Percentiles rank a stretch among this genome's conserved stretches.
phyloP scores from a whole-genome alignment of 116 monocot genomes.

The Dioscorea cayenensis region DNA sequence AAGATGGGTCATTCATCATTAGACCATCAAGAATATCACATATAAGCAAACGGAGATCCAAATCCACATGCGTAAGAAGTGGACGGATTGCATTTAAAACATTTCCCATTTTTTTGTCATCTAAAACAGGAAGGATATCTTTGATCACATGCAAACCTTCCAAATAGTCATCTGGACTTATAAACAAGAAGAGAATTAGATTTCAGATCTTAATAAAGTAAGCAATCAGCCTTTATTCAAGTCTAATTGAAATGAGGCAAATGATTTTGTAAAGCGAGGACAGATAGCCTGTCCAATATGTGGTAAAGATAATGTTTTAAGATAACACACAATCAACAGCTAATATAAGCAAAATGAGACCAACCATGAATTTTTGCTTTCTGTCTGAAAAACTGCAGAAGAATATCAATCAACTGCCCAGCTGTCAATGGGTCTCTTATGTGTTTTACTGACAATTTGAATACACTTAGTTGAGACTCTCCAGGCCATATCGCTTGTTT shows the following conservation, averaged over 20 bases:
- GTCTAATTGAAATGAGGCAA: neutral
- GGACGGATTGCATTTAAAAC: constrained; percentile 47
- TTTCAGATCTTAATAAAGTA: neutral
- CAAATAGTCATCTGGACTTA: constrained; percentile 57
- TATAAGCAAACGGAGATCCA: constrained; percentile 39
- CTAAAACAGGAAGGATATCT: constrained; percentile 45
- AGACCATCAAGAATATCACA: constrained; percentile 70
- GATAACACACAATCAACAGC: too few relatives aligned
- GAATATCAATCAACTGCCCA: constrained; percentile 48
- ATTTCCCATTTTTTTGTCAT: constrained; percentile 24
- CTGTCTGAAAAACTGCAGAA: constrained; percentile 67
- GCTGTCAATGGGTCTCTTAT: constrained; percentile 42
- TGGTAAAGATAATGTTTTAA: too few relatives aligned
- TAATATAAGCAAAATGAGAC: neutral
- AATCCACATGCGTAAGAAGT: constrained; percentile 48
- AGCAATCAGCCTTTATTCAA: neutral
- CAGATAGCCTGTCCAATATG: neutral
- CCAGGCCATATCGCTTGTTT: constrained; percentile 36
- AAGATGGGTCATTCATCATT: constrained; percentile 41
- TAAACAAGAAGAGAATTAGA: constrained; percentile 8
- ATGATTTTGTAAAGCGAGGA: neutral
- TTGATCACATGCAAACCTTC: constrained; percentile 68
- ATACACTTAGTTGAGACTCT: constrained; percentile 57
- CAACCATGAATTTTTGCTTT: constrained; percentile 52
- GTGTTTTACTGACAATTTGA: constrained; percentile 66